Conservation (phyloP, 768 basidiomycete genomes). For the Nidularia pulvinata region DNA sequence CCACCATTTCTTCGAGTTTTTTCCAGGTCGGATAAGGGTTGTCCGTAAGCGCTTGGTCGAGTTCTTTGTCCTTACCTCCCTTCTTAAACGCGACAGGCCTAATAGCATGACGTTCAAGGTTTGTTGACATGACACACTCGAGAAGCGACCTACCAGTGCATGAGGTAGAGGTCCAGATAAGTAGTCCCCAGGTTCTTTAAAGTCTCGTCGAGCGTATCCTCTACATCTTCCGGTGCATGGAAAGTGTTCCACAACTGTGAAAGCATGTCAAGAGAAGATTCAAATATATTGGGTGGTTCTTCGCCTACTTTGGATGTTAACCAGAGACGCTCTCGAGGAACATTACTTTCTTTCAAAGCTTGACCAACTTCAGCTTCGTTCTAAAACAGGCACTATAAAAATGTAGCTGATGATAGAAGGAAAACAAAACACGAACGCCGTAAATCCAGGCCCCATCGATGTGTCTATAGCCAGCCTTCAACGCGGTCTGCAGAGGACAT, state of each 20-base stretch:
- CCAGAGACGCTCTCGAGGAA: constrained; percentile 67
- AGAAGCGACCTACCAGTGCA: constrained; percentile 60
- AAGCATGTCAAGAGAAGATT: not conserved
- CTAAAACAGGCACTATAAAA: constrained; percentile 19
- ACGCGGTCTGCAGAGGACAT: constrained; percentile 38
- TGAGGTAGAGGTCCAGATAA: constrained; percentile 81
- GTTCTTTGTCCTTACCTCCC: constrained; percentile 32
- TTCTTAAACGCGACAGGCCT: constrained; percentile 74
- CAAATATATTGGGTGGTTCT: not conserved
- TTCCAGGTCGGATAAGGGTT: constrained; percentile 82
- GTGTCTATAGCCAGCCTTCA: constrained; percentile 66
- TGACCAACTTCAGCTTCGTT: constrained; percentile 73
- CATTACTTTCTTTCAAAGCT: constrained; percentile 55
- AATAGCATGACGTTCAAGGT: not conserved
- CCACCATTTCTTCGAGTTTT: constrained; percentile 76
- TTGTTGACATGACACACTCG: too few relatives aligned
- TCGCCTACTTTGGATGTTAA: constrained; percentile 55
- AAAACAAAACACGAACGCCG: constrained; percentile 31
- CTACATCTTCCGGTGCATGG: constrained; percentile 75
- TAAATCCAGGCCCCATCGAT: constrained; percentile 79
- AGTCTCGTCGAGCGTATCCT: constrained; percentile 65
- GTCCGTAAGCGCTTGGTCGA: constrained; percentile 60
- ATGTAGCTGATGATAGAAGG: too few relatives aligned
- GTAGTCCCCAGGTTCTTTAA: constrained; percentile 58
- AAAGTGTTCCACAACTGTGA: constrained; percentile 75